phyloP scores from a whole-genome alignment of 257 asterid species.

The Solanum peruvianum region DNA sequence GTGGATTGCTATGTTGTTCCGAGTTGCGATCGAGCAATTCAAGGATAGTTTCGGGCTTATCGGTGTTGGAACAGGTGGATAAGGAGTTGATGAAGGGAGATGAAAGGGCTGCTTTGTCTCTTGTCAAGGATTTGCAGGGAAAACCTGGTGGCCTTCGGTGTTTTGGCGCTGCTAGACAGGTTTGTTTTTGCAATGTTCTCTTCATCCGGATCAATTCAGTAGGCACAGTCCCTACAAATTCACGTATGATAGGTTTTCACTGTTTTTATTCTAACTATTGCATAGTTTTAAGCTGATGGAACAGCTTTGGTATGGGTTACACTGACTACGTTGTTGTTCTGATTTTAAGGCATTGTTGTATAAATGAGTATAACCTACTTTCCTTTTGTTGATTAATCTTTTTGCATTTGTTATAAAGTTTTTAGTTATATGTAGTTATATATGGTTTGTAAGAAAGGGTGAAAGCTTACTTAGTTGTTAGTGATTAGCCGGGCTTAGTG shows the following conservation, averaged over 20 bases:
- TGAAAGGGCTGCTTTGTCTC: conserved; percentile 65
- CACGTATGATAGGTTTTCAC: neutral
- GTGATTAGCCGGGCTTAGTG: neutral
- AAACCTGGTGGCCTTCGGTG: conserved; percentile 63
- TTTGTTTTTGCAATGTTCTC: conserved; percentile 1
- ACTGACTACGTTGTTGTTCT: neutral
- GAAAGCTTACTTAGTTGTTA: neutral
- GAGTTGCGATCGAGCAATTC: neutral
- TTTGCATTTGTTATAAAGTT: neutral
- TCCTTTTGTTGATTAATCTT: neutral
- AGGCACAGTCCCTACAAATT: neutral
- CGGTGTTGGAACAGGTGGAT: conserved; percentile 61
- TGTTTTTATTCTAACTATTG: neutral
- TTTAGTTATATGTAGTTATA: neutral
- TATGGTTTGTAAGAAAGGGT: neutral
- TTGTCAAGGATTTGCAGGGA: conserved; percentile 56
- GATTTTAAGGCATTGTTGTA: neutral
- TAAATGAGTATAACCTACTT: neutral
- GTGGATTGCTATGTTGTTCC: neutral
- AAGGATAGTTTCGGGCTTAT: conserved; percentile 1
- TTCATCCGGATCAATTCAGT: neutral
- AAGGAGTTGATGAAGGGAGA: conserved; percentile 62
- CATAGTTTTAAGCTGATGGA: neutral
- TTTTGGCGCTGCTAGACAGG: conserved; percentile 91
- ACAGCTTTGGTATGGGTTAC: neutral